Base-by-base conservation (phyloP, 345 rosid genomes). In the Camelina hispida region DNA sequence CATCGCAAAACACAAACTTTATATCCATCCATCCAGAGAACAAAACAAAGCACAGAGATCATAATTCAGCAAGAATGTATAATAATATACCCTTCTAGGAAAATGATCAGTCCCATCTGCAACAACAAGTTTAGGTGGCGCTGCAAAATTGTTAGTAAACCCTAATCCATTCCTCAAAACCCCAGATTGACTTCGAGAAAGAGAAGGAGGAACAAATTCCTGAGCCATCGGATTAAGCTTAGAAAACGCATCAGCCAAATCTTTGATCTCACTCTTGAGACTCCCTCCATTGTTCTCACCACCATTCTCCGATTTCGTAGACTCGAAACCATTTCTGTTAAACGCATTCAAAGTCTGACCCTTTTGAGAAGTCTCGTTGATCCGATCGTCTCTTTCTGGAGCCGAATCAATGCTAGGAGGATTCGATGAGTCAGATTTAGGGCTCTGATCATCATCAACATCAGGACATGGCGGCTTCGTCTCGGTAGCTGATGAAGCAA, bases 221-320 rank as follows among this genome's bases (percentile, higher is more conserved):
- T 88, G 83, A 55, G 98, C 99, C 97, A 89, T 81, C 9, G 99
- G 99, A 78, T 96, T 96, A 78, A 96, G 82, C 85, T 88, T 96
- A 8, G 93, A 91, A 77, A 96, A 69, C 57, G 87, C 85, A 69
- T 91, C 99, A 71, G 75, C 91, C 87, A 96, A 82, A 72, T 87
- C 84, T 73, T 80, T 90, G 85, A 93, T 89, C 35, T 88, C 96
- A 32, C 74, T 78, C 84, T 87, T 82, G 30, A 70, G 71, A 74
- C 66, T 66, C 14, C 74, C 84, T 16, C 66, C 81, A 20, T 42
- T 58, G 54, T 50, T 34, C 64, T 5, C 48, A 11, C 34, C 70
- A 23, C 72, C 75, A 68, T 73, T 75, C 70, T 40, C 43, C 43
- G 43, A 40, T 40, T 40, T 40, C 43, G 43, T 40, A 4, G 43